Conservation (phyloP, 257 asterid genomes). For the Fraxinus cuspidata region DNA sequence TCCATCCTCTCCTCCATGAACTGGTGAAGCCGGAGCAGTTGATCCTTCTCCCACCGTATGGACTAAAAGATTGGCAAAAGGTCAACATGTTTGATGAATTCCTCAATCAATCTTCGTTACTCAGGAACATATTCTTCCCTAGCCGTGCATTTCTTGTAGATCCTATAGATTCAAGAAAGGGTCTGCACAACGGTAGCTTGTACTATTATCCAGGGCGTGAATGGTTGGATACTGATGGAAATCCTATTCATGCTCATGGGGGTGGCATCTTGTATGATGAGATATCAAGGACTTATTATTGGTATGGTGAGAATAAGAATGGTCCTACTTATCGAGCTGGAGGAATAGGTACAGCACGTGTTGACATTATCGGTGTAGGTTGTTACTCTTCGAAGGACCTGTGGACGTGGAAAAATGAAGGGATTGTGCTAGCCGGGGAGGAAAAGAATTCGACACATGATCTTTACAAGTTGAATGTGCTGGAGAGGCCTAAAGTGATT, state of each 20-base stretch:
- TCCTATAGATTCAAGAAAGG: conserved; percentile 46
- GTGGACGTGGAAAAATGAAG: conserved; percentile 69
- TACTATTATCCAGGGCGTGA: conserved; percentile 47
- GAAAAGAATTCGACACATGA: conserved; percentile 45
- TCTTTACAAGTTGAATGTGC: conserved; percentile 52
- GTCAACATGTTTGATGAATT: conserved; percentile 36
- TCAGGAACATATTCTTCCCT: conserved; percentile 57
- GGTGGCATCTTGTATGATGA: conserved; percentile 60
- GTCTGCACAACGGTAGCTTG: conserved; percentile 5
- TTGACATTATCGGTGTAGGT: conserved; percentile 67
- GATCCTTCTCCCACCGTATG: conserved; percentile 20
- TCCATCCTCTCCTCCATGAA: not conserved
- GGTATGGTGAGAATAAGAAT: conserved; percentile 74
- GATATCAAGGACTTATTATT: conserved; percentile 45
- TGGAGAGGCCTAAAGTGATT: conserved; percentile 80
- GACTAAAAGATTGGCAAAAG: conserved; percentile 8
- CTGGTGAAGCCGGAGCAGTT: conserved; percentile 31
- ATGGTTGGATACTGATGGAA: conserved; percentile 73
- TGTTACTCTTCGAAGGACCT: conserved; percentile 69
- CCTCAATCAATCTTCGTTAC: conserved; percentile 32
- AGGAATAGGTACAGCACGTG: conserved; percentile 53
- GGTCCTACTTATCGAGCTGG: conserved; percentile 51
- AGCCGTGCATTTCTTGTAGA: conserved; percentile 7
- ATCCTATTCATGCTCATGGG: conserved; percentile 77
- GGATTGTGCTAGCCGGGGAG: conserved; percentile 57